Conservation (phyloP, 2,329 filamentous ascomycete species). For the Sphaerulina populicola region DNA sequence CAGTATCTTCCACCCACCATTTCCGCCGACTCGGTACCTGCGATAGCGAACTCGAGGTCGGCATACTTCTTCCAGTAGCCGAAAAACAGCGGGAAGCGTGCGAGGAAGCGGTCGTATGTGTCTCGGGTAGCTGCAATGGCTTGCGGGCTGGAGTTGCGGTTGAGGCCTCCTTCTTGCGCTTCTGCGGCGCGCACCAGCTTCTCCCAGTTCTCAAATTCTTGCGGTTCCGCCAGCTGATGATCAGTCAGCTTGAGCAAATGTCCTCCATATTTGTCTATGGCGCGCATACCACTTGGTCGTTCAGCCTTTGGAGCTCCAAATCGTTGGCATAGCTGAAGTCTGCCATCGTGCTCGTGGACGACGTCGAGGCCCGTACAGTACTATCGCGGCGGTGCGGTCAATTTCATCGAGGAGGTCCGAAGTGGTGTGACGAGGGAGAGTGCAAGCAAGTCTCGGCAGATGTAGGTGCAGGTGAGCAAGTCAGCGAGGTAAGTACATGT, state of each 20-base stretch:
- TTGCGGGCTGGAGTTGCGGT: slow-evolving; percentile 91
- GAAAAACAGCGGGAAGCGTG: slow-evolving; percentile 90
- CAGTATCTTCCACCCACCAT: slow-evolving; percentile 55
- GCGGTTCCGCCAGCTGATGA: slow-evolving; percentile 57
- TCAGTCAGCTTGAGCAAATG: slow-evolving; percentile 1
- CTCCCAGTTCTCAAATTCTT: slow-evolving; percentile 94
- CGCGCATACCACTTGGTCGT: slow-evolving; percentile 25
- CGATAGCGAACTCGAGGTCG: slow-evolving; percentile 92
- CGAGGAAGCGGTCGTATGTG: slow-evolving; percentile 84
- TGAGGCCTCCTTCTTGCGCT: slow-evolving; percentile 80
- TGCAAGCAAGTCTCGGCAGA: not conserved
- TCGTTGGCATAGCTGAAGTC: slow-evolving; percentile 31
- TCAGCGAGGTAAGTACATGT: not conserved
- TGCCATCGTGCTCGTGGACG: slow-evolving; percentile 20
- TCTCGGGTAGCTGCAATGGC: slow-evolving; percentile 80
- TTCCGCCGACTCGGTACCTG: slow-evolving; percentile 91
- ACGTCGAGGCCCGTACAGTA: not conserved
- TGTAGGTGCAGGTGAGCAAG: not conserved
- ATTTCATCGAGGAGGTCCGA: slow-evolving; percentile 2
- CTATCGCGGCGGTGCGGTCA: not conserved
- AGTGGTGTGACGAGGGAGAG: not conserved
- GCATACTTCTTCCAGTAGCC: slow-evolving; percentile 99
- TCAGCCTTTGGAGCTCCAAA: slow-evolving; percentile 28
- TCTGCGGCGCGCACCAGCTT: slow-evolving; percentile 78
- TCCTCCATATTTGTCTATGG: not conserved